Base-by-base conservation (phyloP, 495 filamentous ascomycete species). In the Cladorrhinum samala region DNA sequence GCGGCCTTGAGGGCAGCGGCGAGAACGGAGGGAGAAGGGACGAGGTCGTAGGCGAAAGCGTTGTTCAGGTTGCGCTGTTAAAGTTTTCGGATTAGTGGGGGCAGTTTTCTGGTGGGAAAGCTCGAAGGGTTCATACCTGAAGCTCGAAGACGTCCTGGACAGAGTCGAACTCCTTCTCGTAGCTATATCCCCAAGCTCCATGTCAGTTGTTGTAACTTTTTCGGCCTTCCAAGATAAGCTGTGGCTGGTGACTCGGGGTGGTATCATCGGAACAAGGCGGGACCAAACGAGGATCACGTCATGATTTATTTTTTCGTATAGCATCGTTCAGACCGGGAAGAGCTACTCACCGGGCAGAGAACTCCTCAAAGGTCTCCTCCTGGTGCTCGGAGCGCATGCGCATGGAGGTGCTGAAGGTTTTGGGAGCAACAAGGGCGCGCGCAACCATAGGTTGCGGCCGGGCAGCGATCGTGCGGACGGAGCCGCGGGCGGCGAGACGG, bases 81-180 rank as follows among this genome's bases (percentile, higher is more conserved):
- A 46, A 44, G 50, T 17, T 52, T n/a, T 39, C 54, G 27, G 48
- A 52, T 57, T 36, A 62, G 54, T 41, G 52, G 54, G 17, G 41
- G 42, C 24, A 33, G 24, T 30, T 17, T 27, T n/a, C 24, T 47
- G 36, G 46, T 16, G 53, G 21, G 46, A 42, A 13, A 46, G 27
- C 46, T 38, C 25, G 13, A n/a, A 9, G 38, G 47, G 13, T 39
- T 23, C 82, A 68, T 85, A 95, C 91, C 89, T 97, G 93, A 65
- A 99, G 87, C 83, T 99, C 93, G 76, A 99, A 99, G 61, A 96
- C 93, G 78, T 99, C 93, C 74, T 97, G 88, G 48, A 99, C 93
- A 67, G 73, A 72, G 40, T 99, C 91, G 72, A 99, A 99, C 76
- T 99, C 93, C 80, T 95, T 95, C 82, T 97, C 93, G 69, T 95